A percentile compares a stretch with the other conserved stretches of the same genome.
phyloP scores from a whole-genome alignment of 768 basidiomycete genomes.

The Suillus spraguei region DNA sequence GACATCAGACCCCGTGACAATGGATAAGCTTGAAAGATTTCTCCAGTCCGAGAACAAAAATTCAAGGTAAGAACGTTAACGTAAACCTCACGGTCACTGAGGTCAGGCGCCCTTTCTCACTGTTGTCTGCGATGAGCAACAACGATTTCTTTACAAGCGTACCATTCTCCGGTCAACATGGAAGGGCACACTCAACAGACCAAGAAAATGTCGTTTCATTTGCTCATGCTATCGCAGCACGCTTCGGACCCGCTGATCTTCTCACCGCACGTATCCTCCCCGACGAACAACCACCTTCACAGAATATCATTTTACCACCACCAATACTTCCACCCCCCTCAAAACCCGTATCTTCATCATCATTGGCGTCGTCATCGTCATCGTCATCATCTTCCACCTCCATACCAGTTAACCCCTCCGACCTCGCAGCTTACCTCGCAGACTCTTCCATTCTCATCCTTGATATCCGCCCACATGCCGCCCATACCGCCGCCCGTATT shows the following conservation, averaged over 20 bases:
- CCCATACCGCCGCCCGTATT: conserved; percentile 67
- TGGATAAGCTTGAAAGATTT: background rate
- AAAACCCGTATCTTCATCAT: conserved; percentile 15
- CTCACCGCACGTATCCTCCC: conserved; percentile 41
- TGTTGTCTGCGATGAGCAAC: conserved; percentile 3
- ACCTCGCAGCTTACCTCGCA: conserved; percentile 34
- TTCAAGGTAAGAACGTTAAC: background rate
- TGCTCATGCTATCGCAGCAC: conserved; percentile 54
- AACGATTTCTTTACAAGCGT: conserved; percentile 47
- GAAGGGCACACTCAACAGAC: conserved; percentile 7
- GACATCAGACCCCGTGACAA: background rate
- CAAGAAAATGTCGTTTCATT: conserved; percentile 44
- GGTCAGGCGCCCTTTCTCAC: background rate
- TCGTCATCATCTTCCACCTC: conserved; percentile 26
- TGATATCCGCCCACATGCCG: conserved; percentile 86
- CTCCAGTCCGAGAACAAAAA: background rate
- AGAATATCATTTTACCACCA: background rate
- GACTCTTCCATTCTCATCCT: conserved; percentile 62
- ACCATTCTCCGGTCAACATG: conserved; percentile 17
- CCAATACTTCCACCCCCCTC: conserved; percentile 33
- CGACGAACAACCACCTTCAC: conserved; percentile 19
- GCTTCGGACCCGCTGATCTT: conserved; percentile 42
- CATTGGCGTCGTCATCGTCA: conserved; percentile 4
- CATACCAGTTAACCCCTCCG: conserved; percentile 28
- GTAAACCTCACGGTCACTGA: background rate